Base-by-base conservation (phyloP, 352 stramenopile genomes). In the Pythium phragmitis region DNA sequence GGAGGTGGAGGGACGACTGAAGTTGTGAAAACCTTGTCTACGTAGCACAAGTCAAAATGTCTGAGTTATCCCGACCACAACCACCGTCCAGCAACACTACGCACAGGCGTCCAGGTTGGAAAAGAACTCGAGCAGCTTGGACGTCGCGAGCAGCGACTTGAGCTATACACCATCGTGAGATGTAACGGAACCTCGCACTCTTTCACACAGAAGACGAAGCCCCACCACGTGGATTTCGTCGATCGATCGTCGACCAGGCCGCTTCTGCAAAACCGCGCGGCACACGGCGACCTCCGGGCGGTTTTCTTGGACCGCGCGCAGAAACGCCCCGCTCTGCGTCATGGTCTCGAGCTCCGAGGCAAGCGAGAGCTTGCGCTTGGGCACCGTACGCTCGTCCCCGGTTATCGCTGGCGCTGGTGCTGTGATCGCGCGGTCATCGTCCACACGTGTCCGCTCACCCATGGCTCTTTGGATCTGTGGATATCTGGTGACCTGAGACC, bases 51-150 rank as follows among this genome's bases (percentile, higher is more conserved):
- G 21, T 17, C 5, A 13, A 30, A 41, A 17, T 19, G 47, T 19
- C 21, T 57, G 9, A 57, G 50, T 13, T n/a, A 23, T 46, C 8
- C 7, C 8, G 26, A 34, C 13, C 2, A 50, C 7, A 7, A 57
- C 8, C n/a, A 57, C 17, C n/a, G 16, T 39, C 48, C 5, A 55
- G 17, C 13, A 49, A 14, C 33, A 9, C 30, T 16, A 82, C 80
- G 45, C 62, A 92, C 81, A 89, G 43, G 80, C 76, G 54, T 94
- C 85, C 21, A 94, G 67, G 52, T 91, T 89, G 49, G 81, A 77
- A 65, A 91, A 94, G 65, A 92, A 91, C 42, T 90, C 74, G 60
- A 91, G 81, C 33, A 94, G 67, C 48, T 89, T 90, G 50, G 85
- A 89, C 47, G 77, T 77, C 12, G 65, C 72, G 26, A 94, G 79